Base-by-base conservation (phyloP, 805 yeast species). In the Cyberlindnera nakhonratchasimensis region DNA sequence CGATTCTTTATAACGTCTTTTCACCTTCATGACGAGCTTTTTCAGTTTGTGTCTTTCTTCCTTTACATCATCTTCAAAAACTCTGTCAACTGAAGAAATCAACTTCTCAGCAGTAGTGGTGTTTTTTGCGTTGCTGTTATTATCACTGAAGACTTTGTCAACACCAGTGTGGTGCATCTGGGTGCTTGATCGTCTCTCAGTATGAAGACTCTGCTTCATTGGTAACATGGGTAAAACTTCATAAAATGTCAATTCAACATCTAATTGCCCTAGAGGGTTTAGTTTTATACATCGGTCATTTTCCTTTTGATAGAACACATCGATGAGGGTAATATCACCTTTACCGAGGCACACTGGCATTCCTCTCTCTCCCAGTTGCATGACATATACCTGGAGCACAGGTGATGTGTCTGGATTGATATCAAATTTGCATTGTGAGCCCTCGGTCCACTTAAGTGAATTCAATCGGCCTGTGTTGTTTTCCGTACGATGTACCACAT, bases 221-320 rank as follows among this genome's bases (percentile, higher is more conserved):
- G 61, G 61, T 11, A 57, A 28, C 43, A 53, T 18, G 5, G 61
- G 61, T 2, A 54, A 51, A 17, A 45, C 29, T n/a, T 49, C 52
- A 34, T 55, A 51, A 30, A 53, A 57, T 1, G 58, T 57, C 22
- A 53, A 34, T 35, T 57, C 58, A 1, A 57, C 11, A 23, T 55
- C 47, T n/a, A 57, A 22, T 17, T 40, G 49, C 1, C 54, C 54
- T 9, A 18, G 8, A 7, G 52, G 54, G 5, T 28, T 22, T 20
- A 55, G 28, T 2, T 41, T 29, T 3, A 52, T 22, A 49, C 51
- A 37, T n/a, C 39, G 42, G 17, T 50, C 53, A 3, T 35, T 24
- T 14, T 43, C 50, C 17, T 39, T 45, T 17, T 42, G 42, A 21
- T 48, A 39, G 13, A 54, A 45, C 1, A 48, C 44, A n/a, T 52